Conservation (phyloP, 805 yeast genomes). For the Priceomyces melissophilus region DNA sequence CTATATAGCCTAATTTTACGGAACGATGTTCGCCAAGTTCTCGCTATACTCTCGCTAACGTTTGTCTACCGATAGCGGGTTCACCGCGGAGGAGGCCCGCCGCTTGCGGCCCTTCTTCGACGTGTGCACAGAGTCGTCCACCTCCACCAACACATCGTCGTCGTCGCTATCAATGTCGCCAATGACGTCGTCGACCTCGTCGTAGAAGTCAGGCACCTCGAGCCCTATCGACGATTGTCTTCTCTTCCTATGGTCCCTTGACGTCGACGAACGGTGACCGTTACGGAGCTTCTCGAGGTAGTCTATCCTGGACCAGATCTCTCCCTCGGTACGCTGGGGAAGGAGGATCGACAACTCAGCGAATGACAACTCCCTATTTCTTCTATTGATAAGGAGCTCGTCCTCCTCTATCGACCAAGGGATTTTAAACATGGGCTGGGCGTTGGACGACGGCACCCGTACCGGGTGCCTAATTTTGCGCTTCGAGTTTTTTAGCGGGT, state of each 20-base stretch:
- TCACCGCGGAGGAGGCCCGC: slow-evolving; percentile 42
- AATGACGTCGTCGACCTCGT: slow-evolving; percentile 39
- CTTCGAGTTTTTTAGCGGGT: slow-evolving; percentile 3
- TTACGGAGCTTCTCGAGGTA: slow-evolving; percentile 38
- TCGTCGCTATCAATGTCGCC: slow-evolving; percentile 29
- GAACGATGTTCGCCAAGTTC: no score
- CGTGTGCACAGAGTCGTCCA: slow-evolving; percentile 27
- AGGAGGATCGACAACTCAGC: slow-evolving; percentile 72
- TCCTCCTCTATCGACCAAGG: slow-evolving; percentile 71
- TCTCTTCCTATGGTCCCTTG: slow-evolving; percentile 26
- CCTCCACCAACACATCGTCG: slow-evolving; percentile 31
- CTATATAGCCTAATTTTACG: no score
- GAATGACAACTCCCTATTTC: slow-evolving; percentile 57
- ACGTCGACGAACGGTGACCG: slow-evolving; percentile 26
- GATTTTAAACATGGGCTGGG: slow-evolving; percentile 21
- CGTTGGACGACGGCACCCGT: slow-evolving; percentile 3
- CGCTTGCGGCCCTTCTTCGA: slow-evolving; percentile 28
- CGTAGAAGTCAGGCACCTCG: slow-evolving; percentile 42
- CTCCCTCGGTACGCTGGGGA: slow-evolving; percentile 71
- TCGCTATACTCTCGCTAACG: no score
- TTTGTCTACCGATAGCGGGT: slow-evolving; percentile 27
- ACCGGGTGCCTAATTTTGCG: slow-evolving; percentile 6
- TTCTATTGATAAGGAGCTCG: slow-evolving; percentile 53
- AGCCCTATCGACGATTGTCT: slow-evolving; percentile 40
- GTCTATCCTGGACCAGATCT: slow-evolving; percentile 62